These are phyloP conservation scores for Sicyos baderoa DNA, from an alignment of 306 rosid species.

Conservation along the genomic window DNA sequence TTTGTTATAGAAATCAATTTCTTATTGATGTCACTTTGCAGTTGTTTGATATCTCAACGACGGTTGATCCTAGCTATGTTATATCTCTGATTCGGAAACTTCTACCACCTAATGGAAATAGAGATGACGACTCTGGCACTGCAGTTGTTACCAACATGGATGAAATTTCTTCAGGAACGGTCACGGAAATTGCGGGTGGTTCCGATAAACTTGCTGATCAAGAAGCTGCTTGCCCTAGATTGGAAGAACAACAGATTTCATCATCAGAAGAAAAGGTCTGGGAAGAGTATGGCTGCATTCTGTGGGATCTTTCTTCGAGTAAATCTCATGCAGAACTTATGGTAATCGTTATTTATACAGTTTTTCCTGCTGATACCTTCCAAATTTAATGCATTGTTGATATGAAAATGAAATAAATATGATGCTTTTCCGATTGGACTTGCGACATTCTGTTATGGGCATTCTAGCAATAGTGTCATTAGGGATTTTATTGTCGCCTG, in stretches of 20 bases:
- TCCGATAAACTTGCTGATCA: conserved; percentile 6
- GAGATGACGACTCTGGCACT: conserved; percentile 20
- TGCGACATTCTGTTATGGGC: not conserved
- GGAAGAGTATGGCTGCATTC: conserved; percentile 82
- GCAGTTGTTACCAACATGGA: conserved; percentile 14
- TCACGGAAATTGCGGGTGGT: conserved; percentile 17
- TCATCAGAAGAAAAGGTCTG: conserved; percentile 37
- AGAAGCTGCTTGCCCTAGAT: conserved; percentile 13
- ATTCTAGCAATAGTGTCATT: not conserved
- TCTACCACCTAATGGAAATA: conserved; percentile 36
- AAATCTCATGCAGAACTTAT: conserved; percentile 79
- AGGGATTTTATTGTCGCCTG: not conserved
- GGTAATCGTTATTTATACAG: conserved; percentile 34
- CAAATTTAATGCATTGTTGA: not conserved
- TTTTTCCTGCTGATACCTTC: not conserved
- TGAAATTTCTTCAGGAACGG: conserved; percentile 20
- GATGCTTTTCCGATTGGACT: not conserved
- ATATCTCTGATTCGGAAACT: conserved; percentile 84
- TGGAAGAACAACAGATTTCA: conserved; percentile 19
- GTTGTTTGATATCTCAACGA: conserved; percentile 79
- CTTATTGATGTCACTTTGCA: conserved; percentile 25
- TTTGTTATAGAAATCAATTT: not conserved
- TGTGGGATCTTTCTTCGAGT: conserved; percentile 87
- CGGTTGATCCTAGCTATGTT: conserved; percentile 85
- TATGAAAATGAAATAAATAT: not conserved